phyloP scores from a whole-genome alignment of 2,329 filamentous ascomycete species.

The Samsoniella hepiali region DNA sequence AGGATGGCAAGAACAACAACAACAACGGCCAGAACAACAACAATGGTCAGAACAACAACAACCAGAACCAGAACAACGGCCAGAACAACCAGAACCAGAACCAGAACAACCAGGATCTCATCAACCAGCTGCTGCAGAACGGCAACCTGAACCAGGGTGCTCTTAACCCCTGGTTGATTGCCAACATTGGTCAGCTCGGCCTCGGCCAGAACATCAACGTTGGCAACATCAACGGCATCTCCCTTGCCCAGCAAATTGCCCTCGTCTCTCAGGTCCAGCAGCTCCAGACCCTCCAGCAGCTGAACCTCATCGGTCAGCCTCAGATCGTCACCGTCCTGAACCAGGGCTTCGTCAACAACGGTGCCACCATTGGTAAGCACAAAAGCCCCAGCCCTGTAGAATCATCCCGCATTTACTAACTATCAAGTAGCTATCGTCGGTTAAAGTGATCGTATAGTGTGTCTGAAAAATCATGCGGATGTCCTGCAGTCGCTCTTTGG shows the following conservation, averaged over 20 bases:
- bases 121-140: slow-evolving; percentile 20
- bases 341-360: slow-evolving; percentile 24
- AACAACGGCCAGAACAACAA: slow-evolving; percentile 13
- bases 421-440: background rate
- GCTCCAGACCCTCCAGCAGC: slow-evolving; percentile 26
- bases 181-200: slow-evolving; percentile 30
- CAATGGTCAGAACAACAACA: slow-evolving; percentile 5
- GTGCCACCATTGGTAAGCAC: slow-evolving; percentile 23
- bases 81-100: slow-evolving; percentile 19
- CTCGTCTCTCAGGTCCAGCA: slow-evolving; percentile 28
- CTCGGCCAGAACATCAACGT: slow-evolving; percentile 28
- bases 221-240: slow-evolving; percentile 28
- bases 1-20: slow-evolving; percentile 14
- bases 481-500: background rate
- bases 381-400: background rate
- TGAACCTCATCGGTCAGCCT: slow-evolving; percentile 25
- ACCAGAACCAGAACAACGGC: slow-evolving; percentile 20
- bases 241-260: slow-evolving; percentile 28
- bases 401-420: background rate
- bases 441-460: background rate
- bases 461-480: no score
- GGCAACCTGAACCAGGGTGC: slow-evolving; percentile 20
- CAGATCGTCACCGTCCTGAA: slow-evolving; percentile 26
- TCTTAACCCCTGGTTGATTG: slow-evolving; percentile 24
- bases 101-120: slow-evolving; percentile 25